Evolutionary conservation across 768 basidiomycete genomes (phyloP), one percentile per base, ranked within the genome.

Genomic region (Lactarius vividus): DNA sequence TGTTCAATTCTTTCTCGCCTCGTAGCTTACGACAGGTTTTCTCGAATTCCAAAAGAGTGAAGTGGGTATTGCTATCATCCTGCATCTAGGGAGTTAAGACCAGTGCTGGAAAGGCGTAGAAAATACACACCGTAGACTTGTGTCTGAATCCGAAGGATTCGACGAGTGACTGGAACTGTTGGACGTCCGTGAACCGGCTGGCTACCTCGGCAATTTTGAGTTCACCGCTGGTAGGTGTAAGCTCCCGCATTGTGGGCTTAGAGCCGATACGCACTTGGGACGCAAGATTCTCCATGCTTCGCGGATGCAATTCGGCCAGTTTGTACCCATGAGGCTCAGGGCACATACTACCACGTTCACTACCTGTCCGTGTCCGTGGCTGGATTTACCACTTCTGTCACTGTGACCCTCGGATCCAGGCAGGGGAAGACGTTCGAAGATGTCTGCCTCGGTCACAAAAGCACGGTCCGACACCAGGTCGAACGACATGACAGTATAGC

Each of bases 271-370:
- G 72, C 71, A 96, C 96, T 84, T 85, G n/a, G 84, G 76, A 75
- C 87, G 90, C 44, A 98, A 79, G 46, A 98, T 84, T 70, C 97
- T 82, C 86, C 92, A 92, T 9, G 92, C 90, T 75, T 99, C 96
- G 31, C 89, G 82, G 31, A 98, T 83, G 71, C 93, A 93, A 54
- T 82, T 82, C n/a, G 92, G 84, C 97, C 97, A 99, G 74, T 99
- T 98, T 18, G 88, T 91, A 37, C 92, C 91, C 97, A 99, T 99
- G 68, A 99, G 80, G 73, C 96, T 98, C 69, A 99, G 82, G 28
- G 96, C 92, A 74, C 94, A 98, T 28, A 98, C 88, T 8, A 87
- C 94, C 7, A 94, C 88, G 74, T 99, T 96, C 2, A 94, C 92
- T 3, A 98, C 75, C 69, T 92, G 88, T 0, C 86, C 93, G 59